Base-by-base conservation (phyloP, 2,329 filamentous ascomycete species). In the Fusarium sp. region DNA sequence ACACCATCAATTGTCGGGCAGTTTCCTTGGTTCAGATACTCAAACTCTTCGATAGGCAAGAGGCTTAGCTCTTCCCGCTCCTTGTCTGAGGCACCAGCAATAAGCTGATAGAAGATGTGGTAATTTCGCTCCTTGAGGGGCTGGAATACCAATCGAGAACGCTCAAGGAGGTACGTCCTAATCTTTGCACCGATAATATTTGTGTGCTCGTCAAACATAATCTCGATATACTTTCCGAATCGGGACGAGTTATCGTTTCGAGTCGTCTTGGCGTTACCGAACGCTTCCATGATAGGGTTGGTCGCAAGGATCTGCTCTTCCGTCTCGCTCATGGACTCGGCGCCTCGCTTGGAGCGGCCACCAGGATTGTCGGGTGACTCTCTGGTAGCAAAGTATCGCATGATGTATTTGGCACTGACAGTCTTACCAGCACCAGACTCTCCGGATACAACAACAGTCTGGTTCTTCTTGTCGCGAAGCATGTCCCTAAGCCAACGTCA, bases 171-270 rank as follows among this genome's bases (percentile, higher is more conserved):
- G 77, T 99, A 99, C 57, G 94, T 98, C 74, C 96, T 89, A 77
- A 99, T 99, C 84, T 97, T 97, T 58, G 96, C 96, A 73, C 96
- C 96, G 77, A 98, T 98, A 75, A 99, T 99, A 79, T 97, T 96
- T 67, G 94, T 97, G 76, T 91, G 89, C 68, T 93, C 89, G 82
- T 98, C 94, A 80, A 99, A 99, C 94, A 98, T 95, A 79, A 99
- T 99, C 84, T 99, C 96, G 75, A 99, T 98, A 81, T 99, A 99
- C 86, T 99, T 99, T 80, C 96, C 96, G 81, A 99, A 99, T 76
- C 96, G 90, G 42, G 96, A 99, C 44, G 96, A 99, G 83, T 99
- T 99, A 83, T 99, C 96, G 83, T 99, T 99, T 79, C 96, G 89
- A 13, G 96, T 99, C n/a, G 96, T 99, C 84, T 99, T 99, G 56